phyloP scores from a whole-genome alignment of 2,329 filamentous ascomycete genomes.

The Cladosporium sp. region DNA sequence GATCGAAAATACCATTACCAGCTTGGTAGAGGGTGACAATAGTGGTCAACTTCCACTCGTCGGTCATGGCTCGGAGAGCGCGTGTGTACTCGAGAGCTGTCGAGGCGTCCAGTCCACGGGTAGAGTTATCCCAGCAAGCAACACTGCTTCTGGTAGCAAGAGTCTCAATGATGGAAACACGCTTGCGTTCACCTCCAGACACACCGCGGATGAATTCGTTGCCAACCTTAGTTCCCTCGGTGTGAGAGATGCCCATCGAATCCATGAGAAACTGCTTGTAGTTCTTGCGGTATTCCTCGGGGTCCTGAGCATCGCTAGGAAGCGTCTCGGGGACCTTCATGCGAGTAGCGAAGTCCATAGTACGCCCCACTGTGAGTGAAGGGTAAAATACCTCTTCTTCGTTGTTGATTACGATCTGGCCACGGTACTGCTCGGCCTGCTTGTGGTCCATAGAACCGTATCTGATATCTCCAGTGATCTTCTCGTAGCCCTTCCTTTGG shows the following conservation, averaged over 20 bases:
- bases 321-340: slow-evolving; percentile 52
- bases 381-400: slow-evolving; percentile 57
- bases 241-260: slow-evolving; percentile 77
- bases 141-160: slow-evolving; percentile 61
- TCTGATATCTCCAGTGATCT: slow-evolving; percentile 59
- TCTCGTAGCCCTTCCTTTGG: slow-evolving; percentile 47
- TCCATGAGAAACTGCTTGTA: slow-evolving; percentile 59
- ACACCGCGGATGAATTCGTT: slow-evolving; percentile 79
- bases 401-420: slow-evolving; percentile 50
- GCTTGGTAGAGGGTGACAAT: slow-evolving; percentile 71
- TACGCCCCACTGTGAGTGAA: slow-evolving; percentile 59
- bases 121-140: slow-evolving; percentile 69
- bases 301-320: slow-evolving; percentile 37
- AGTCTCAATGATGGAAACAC: slow-evolving; percentile 68
- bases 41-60: slow-evolving; percentile 60
- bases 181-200: slow-evolving; percentile 62
- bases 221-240: slow-evolving; percentile 78
- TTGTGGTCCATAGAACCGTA: slow-evolving; percentile 53
- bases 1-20: slow-evolving; percentile 68
- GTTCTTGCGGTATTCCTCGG: slow-evolving; percentile 51
- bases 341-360: slow-evolving; percentile 57
- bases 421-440: slow-evolving; percentile 48
- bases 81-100: slow-evolving; percentile 59
- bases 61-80: slow-evolving; percentile 64
- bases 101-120: slow-evolving; percentile 66